Evolutionary conservation across 129 eudicot species (phyloP), one percentile per base, ranked within the genome.

Genomic region (Flaveria trinervia): DNA sequence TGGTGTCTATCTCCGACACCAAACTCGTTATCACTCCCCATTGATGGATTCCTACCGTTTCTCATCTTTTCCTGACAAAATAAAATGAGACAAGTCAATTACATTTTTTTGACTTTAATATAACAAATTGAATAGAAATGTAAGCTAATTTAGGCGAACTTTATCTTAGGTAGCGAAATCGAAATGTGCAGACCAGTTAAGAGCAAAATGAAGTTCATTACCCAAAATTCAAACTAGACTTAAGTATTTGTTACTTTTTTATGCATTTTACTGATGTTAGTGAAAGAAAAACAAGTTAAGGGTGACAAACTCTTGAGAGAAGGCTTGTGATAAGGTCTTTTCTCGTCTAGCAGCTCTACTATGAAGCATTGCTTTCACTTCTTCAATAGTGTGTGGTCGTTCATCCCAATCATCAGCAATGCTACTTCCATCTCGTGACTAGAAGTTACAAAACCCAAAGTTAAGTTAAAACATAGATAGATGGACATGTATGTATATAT

Each of bases 371-470:
- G 95, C 95, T 85, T 91, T 89, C 60, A 88, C 90, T 76, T 88
- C 92, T 74, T 91, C 90, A 39, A 91, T 72, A 62, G 95, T 91
- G 79, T 87, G 97, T 49, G 97, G 92, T 5, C 92, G 82, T 48
- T 91, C 97, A 75, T 89, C 94, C 95, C 95, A 91, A 55, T 91
- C 95, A 81, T 89, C 88, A 20, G 92, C 90, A 65, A 89, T 68
- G 83, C 92, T 88, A 56, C 92, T 88, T 75, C 90, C 92, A 57
- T 83, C 97, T 72, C 93, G 89, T 0, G 97, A 86, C 93, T 91
- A 75, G 77, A 50, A 33, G 80, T 70, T 51, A 54, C 51, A 65
- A 68, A 55, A 65, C 30, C 65, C 68, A 55, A 79, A 48, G 30
- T 9, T 36, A 65, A 71, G 71, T 22, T 28, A 11, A 9, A 56